phyloP scores from a whole-genome alignment of 1,284 basidiomycete species.

The Ganoderma boninense region DNA sequence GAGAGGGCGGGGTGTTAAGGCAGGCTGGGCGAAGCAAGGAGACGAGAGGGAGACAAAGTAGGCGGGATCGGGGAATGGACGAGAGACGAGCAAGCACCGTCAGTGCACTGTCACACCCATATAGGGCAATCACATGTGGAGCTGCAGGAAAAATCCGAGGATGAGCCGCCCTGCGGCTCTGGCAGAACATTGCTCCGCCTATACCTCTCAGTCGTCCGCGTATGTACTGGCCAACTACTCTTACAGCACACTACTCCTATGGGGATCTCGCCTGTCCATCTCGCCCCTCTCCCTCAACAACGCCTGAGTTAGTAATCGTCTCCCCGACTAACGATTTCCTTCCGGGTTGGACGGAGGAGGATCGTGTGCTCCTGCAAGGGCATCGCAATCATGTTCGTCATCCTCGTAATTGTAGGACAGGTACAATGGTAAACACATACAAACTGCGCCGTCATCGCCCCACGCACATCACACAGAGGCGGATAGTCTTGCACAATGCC shows the following conservation, averaged over 20 bases:
- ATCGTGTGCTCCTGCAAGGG: conserved; percentile 87
- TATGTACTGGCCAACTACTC: neutral
- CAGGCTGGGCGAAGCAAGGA: conserved; percentile 5
- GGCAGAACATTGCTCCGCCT: conserved; percentile 21
- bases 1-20: neutral
- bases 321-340: conserved; percentile 95
- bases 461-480: conserved; percentile 82
- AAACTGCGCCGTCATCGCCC: conserved; percentile 95
- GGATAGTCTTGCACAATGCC: conserved; percentile 95
- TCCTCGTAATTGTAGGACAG: neutral
- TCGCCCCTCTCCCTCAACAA: neutral
- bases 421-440: conserved; percentile 54
- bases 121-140: conserved; percentile 29
- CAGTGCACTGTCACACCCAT: conserved; percentile 13
- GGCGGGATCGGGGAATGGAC: conserved; percentile 22
- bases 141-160: conserved; percentile 19
- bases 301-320: conserved; percentile 74
- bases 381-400: conserved; percentile 5
- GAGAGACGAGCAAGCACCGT: neutral
- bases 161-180: conserved; percentile 15
- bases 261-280: neutral
- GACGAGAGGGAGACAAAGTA: conserved; percentile 27
- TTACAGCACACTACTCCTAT: neutral
- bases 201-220: neutral
- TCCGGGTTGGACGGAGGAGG: conserved; percentile 83